Base-by-base conservation (phyloP, 2,329 filamentous ascomycete genomes). In the Botrytis pseudocinerea region DNA sequence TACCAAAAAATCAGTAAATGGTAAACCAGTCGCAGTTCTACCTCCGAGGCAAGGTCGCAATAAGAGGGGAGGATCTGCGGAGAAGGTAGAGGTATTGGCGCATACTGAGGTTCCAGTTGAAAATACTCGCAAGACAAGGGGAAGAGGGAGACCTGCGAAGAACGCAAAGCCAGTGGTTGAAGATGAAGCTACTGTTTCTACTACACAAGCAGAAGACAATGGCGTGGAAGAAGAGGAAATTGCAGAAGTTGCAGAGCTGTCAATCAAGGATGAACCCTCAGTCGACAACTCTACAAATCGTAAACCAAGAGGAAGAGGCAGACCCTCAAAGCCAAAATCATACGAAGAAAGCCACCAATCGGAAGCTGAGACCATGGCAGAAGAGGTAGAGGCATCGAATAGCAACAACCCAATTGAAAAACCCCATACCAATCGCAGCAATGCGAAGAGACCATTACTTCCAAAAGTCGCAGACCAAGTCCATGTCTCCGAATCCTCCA, bases 61-160 rank as follows among this genome's bases (percentile, higher is more conserved):
- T 16, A 42, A 42, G 20, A 51, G 18, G 40, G 54, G 25, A 25
- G 35, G 22, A 38, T 25, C 40, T 32, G 32, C n/a, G 7, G 65
- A 68, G 38, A 35, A 18, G 14, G 48, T n/a, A 57, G 65, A 68
- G 65, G 38, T 18, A 57, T 32, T 42, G 38, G 65, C 65, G 65
- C 65, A 68, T 42, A 32, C 20, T 57, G 65, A 68, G 22, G 4
- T 28, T 3, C 25, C n/a, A 12, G 35, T 42, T 35, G 65, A 68
- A 57, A 65, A 38, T n/a, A 48, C 18, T 25, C 65, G 48, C 35
- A 42, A 40, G 25, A 42, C 48, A 57, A 68, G 65, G 20, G 38
- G 20, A 42, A 40, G 65, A 57, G 48, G 48, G 4, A 68, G 48
- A 42, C 25, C 48, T 57, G 18, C 38, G 12, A 68, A 42, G 18